Evolutionary conservation across 148 eudicot species (phyloP).

Genomic region (Camellia japonica): DNA sequence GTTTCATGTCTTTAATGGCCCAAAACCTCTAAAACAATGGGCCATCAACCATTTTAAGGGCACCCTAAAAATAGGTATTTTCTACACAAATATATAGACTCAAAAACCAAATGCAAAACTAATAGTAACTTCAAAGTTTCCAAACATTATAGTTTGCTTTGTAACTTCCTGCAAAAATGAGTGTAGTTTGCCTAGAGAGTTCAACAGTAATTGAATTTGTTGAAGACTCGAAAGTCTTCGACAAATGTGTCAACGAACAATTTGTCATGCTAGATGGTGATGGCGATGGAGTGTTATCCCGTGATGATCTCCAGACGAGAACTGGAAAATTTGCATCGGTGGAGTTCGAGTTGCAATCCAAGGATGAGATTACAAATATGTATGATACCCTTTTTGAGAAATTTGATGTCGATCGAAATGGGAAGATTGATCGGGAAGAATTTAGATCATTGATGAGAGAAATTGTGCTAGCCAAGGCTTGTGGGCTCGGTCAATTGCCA

Average conservation of each 20-base stretch:
- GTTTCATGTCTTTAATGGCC: background rate
- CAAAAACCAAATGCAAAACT: background rate
- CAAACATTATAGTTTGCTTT: background rate
- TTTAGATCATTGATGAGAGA: slow-evolving; percentile 44
- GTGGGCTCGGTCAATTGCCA: slow-evolving; percentile 55
- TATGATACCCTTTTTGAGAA: slow-evolving; percentile 32
- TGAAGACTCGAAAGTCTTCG: slow-evolving; percentile 30
- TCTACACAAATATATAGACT: background rate
- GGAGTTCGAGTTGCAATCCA: slow-evolving; percentile 37
- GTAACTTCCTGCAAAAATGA: slow-evolving; percentile 16
- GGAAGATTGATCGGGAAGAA: slow-evolving; percentile 30
- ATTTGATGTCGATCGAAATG: slow-evolving; percentile 32
- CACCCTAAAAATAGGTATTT: background rate
- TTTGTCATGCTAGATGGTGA: slow-evolving; percentile 38
- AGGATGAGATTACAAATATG: slow-evolving; percentile 26
- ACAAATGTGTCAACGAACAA: slow-evolving; percentile 34
- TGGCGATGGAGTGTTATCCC: slow-evolving; percentile 42
- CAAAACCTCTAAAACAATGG: slow-evolving; percentile 6
- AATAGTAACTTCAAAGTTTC: background rate
- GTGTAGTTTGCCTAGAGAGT: slow-evolving; percentile 39
- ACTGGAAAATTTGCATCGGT: slow-evolving; percentile 20
- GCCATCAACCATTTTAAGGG: slow-evolving; percentile 4
- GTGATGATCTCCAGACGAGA: slow-evolving; percentile 28
- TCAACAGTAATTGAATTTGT: slow-evolving; percentile 37
- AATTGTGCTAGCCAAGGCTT: slow-evolving; percentile 49